Evolutionary conservation across 345 rosid genomes (phyloP), one percentile per base, ranked within the genome.

Genomic region (Populus simonii): DNA sequence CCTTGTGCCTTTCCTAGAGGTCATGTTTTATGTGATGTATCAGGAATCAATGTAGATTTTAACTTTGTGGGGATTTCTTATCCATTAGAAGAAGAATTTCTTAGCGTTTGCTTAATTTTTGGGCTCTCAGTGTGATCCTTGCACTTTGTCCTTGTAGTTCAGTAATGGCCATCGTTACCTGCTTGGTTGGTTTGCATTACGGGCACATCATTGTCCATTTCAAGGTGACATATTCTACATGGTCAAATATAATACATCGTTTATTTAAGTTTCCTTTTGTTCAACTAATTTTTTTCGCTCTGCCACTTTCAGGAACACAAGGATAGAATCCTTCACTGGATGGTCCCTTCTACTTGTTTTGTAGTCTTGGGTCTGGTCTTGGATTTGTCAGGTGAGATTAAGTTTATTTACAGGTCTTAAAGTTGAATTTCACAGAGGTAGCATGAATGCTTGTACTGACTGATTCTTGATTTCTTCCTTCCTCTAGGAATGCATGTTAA

Each of bases 121-220:
- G 43, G 73, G 39, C 33, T 45, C 70, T 55, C 16, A 8, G 38
- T 68, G 12, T 75, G 74, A 74, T 73, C 62, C 36, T 59, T 70
- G 66, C 59, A 66, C 75, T 78, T 80, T 69, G 66, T 84, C 65
- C 75, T 53, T 88, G 88, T 78, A 94, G 98, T 82, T 90, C 98
- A 43, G 84, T 86, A 85, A 94, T 92, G 96, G 94, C 97, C 5
- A 78, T 80, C 3, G 91, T 94, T 72, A 91, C 96, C 66, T 92
- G 96, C 88, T 79, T 94, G 78, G 78, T 90, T 47, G 98, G 98
- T 78, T 80, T 94, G 85, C 96, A 92, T 51, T 92, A 82, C 55
- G 98, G 98, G 75, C 98, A 94, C 72, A 79, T 91, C 49, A 89
- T 94, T 39, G 81, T 91, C 80, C 93, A 94, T 81, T 85, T 88